These are phyloP conservation scores for Stephania japonica DNA, from an alignment of 164 flowering plant species.

Conservation along the genomic window DNA sequence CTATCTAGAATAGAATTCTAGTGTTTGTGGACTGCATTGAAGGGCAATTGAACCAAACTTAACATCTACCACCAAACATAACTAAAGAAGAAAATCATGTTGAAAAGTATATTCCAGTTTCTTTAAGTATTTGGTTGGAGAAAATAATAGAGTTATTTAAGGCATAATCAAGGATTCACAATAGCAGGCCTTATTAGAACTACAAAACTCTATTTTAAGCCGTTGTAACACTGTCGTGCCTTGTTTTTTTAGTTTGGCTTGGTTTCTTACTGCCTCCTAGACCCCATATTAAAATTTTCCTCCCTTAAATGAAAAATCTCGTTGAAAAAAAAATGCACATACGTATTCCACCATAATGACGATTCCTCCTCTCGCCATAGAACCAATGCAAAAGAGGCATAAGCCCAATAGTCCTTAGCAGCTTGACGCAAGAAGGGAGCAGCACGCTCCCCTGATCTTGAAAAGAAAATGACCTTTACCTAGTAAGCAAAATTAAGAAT, in stretches of 20 bases:
- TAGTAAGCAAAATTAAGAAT: slow-evolving; percentile 16
- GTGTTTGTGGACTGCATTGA: too few species aligned
- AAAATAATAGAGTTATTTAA: neutral
- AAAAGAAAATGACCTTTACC: slow-evolving; percentile 85
- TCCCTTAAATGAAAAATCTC: neutral
- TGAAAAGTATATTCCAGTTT: too few species aligned
- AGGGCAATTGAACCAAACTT: too few species aligned
- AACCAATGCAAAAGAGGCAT: slow-evolving; percentile 79
- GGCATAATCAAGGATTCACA: neutral
- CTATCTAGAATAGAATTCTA: too few species aligned
- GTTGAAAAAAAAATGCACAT: slow-evolving; percentile 23
- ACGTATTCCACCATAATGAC: slow-evolving; percentile 85
- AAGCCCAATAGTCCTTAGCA: slow-evolving; percentile 59
- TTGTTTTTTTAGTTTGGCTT: neutral
- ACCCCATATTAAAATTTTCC: neutral
- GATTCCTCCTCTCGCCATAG: slow-evolving; percentile 84
- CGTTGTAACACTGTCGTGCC: neutral
- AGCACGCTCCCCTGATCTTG: slow-evolving; percentile 89
- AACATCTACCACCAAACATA: too few species aligned
- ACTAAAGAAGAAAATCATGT: too few species aligned
- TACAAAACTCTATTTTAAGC: neutral
- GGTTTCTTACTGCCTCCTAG: neutral
- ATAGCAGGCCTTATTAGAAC: neutral
- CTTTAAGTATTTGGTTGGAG: too few species aligned
- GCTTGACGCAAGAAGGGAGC: slow-evolving; percentile 79